Evolutionary conservation across 495 filamentous ascomycete genomes (phyloP), one percentile per base, ranked within the genome.

Genomic region (Tuber indicum): DNA sequence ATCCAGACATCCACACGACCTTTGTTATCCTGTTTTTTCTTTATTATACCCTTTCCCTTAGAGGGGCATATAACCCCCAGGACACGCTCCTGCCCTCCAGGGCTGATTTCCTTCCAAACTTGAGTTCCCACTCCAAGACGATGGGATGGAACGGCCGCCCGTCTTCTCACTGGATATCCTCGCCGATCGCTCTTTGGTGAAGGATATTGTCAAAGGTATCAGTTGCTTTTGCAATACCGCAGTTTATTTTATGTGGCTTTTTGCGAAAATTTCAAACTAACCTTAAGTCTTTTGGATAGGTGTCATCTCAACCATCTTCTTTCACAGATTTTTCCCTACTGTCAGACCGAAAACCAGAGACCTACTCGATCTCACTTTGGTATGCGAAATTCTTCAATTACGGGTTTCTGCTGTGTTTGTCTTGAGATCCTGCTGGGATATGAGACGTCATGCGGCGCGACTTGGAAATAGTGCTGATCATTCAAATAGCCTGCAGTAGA

Each of bases 231-330:
- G 32, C 26, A 66, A 66, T 66, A 12, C 26, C 32, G 26, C 17
- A 16, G 16, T 66, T 36, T 36, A 66, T 66, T 66, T 66, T 17
- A 8, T 66, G 58, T 66, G 58, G 58, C 6, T 36, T 16, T 16
- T 1, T 17, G 58, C 26, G 3, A 66, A 16, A 70, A 62, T 32
- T 14, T n/a, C n/a, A n/a, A 21, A 43, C 71, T 80, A 23, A 80
- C 69, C 46, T 17, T 46, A 7, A 70, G 19, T 46, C 21, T 26
- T 45, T 43, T 76, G 62, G 70, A 72, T 74, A 98, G 95, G 92
- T 77, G 92, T 98, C 82, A 91, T 98, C 73, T 94, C 97, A 84
- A 96, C 95, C 62, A 97, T 99, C 84, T 99, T 98, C 91, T 99
- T 99, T 87, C 94, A 98, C 85, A 93, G 96, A 77, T 97, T 94